Percentiles rank a stretch among this genome's conserved stretches.
phyloP scores from a whole-genome alignment of 2,329 filamentous ascomycete species.

The Aspergillaceae sp. region DNA sequence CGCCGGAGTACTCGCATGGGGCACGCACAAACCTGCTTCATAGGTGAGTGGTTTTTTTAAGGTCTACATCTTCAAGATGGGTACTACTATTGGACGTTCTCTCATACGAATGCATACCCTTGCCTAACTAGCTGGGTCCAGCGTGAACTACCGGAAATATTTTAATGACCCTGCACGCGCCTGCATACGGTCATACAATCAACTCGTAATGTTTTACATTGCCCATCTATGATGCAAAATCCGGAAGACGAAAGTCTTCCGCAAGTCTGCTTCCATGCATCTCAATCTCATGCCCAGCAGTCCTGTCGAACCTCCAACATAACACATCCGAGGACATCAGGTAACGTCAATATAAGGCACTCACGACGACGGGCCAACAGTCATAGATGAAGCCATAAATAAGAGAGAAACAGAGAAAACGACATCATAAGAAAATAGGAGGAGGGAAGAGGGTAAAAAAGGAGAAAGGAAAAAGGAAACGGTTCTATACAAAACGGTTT shows the following conservation, averaged over 20 bases:
- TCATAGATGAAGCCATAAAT: conserved; percentile 18
- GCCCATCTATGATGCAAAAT: conserved; percentile 32
- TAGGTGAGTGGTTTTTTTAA: no score
- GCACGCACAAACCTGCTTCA: no score
- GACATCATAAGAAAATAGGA: no score
- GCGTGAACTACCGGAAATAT: no score
- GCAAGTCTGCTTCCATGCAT: conserved; percentile 19
- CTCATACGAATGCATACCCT: no score
- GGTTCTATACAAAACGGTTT: conserved; percentile 33
- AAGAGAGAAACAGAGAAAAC: conserved; percentile 9
- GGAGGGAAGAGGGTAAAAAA: neutral
- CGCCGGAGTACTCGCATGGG: no score
- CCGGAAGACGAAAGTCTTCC: conserved; percentile 20
- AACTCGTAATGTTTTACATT: conserved; percentile 29
- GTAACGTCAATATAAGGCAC: conserved; percentile 14
- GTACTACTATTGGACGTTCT: no score
- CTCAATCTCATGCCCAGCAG: conserved; percentile 8
- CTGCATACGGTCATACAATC: neutral
- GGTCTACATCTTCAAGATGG: no score
- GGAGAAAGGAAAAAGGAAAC: conserved; percentile 19
- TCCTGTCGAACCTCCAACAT: conserved; percentile 16
- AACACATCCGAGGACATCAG: conserved; percentile 16
- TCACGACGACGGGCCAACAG: conserved; percentile 17
- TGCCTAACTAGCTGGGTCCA: no score
- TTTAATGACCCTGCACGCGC: no score